phyloP scores from a whole-genome alignment of 768 basidiomycete species.

The Hygrophorus pudorinus region DNA sequence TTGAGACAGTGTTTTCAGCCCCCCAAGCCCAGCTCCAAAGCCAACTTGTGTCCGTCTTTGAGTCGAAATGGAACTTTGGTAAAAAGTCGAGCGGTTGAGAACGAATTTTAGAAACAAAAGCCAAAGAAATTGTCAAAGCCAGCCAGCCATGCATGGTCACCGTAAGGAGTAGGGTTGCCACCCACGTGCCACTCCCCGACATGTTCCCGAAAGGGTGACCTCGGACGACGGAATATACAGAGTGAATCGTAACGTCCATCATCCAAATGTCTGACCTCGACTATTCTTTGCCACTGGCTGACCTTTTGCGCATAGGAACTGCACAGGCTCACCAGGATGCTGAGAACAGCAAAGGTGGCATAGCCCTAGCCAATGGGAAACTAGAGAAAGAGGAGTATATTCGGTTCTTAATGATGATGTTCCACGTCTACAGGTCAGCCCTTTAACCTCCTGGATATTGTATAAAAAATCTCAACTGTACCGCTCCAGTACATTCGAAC shows the following conservation, averaged over 20 bases:
- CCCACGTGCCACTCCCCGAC: too few relatives aligned
- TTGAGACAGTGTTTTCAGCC: constrained; percentile 58
- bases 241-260: not conserved
- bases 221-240: not conserved
- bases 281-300: constrained; percentile 29
- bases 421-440: constrained; percentile 73
- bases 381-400: constrained; percentile 57
- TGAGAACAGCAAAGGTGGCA: constrained; percentile 47
- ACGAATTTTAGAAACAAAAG: constrained; percentile 8
- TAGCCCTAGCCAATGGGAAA: constrained; percentile 45
- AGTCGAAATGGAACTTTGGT: constrained; percentile 13
- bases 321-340: constrained; percentile 47
- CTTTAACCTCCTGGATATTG: not conserved
- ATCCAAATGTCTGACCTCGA: not conserved
- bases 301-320: constrained; percentile 37
- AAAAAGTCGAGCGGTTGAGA: constrained; percentile 22
- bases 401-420: constrained; percentile 65
- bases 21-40: constrained; percentile 63
- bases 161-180: too few relatives aligned
- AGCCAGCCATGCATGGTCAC: constrained; percentile 11
- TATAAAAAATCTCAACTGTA: not conserved
- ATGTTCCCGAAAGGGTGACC: not conserved
- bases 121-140: constrained; percentile 18
- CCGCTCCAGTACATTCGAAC: constrained; percentile 40
- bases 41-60: constrained; percentile 45